phyloP scores from a whole-genome alignment of 2,329 filamentous ascomycete species.

The Microsporum audouinii region DNA sequence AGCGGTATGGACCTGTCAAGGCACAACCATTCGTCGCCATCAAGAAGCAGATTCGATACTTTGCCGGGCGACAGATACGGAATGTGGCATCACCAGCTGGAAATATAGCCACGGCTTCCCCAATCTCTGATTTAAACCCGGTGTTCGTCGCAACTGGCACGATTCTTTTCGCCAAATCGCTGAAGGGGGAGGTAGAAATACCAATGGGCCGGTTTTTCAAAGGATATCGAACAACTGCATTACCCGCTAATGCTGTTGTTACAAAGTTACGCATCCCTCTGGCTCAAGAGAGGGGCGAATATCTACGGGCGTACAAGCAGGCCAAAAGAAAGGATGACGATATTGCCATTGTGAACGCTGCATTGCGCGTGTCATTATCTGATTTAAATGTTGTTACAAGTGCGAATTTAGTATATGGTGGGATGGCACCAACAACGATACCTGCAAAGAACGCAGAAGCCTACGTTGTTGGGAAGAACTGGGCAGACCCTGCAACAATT shows the following conservation, averaged over 20 bases:
- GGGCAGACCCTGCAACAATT: conserved; percentile 69
- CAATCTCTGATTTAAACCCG: conserved; percentile 92
- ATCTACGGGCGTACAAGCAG: conserved; percentile 85
- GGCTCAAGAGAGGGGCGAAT: conserved; percentile 63
- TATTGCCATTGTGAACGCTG: conserved; percentile 91
- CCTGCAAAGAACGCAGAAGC: conserved; percentile 66
- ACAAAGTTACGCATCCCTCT: conserved; percentile 76
- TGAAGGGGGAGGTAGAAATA: conserved; percentile 64
- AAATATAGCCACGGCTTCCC: conserved; percentile 86
- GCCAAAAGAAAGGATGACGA: conserved; percentile 96
- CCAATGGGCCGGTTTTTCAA: conserved; percentile 89
- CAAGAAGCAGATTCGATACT: conserved; percentile 85
- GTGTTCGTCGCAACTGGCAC: conserved; percentile 83
- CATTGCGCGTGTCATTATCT: conserved; percentile 62
- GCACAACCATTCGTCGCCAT: conserved; percentile 83
- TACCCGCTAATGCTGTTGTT: conserved; percentile 72
- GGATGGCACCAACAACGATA: conserved; percentile 89
- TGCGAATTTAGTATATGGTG: conserved; percentile 77
- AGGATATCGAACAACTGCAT: conserved; percentile 73
- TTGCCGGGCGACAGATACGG: conserved; percentile 87
- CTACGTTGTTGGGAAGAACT: conserved; percentile 64
- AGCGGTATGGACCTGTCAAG: conserved; percentile 59
- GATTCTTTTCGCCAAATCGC: conserved; percentile 66
- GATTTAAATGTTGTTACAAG: conserved; percentile 59
- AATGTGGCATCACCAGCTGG: conserved; percentile 97